phyloP scores from a whole-genome alignment of 2,329 filamentous ascomycete genomes.

The Chrysoporthe cubensis region DNA sequence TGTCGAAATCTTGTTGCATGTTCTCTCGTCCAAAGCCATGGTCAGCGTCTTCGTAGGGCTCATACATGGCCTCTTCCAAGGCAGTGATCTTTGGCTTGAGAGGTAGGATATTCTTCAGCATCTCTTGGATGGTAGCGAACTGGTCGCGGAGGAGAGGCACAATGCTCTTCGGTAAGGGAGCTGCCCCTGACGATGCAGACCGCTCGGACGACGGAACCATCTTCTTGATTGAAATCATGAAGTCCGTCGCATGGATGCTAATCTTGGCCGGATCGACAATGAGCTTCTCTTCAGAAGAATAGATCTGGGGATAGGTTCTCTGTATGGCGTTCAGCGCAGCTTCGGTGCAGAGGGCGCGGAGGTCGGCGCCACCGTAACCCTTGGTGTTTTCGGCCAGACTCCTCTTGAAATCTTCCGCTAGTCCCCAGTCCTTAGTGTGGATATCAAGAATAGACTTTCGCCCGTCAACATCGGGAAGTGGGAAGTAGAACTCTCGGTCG shows the following conservation, averaged over 20 bases:
- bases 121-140: slow-evolving; percentile 67
- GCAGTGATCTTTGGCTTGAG: slow-evolving; percentile 86
- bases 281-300: slow-evolving; percentile 86
- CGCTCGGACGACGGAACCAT: slow-evolving; percentile 94
- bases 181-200: slow-evolving; percentile 81
- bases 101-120: slow-evolving; percentile 78
- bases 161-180: slow-evolving; percentile 76
- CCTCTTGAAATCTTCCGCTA: slow-evolving; percentile 78
- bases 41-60: slow-evolving; percentile 81
- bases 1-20: slow-evolving; percentile 77
- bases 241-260: slow-evolving; percentile 87
- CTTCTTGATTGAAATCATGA: slow-evolving; percentile 96
- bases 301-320: slow-evolving; percentile 94
- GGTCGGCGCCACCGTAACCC: slow-evolving; percentile 93
- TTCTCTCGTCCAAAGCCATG: slow-evolving; percentile 85
- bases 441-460: slow-evolving; percentile 90
- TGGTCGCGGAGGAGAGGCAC: slow-evolving; percentile 80
- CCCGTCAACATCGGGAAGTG: slow-evolving; percentile 79
- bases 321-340: slow-evolving; percentile 95
- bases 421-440: slow-evolving; percentile 91
- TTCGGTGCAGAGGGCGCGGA: slow-evolving; percentile 93
- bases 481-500: slow-evolving; percentile 97
- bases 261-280: slow-evolving; percentile 86
- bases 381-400: slow-evolving; percentile 87
- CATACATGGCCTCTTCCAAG: slow-evolving; percentile 90